phyloP scores from a whole-genome alignment of 257 asterid genomes.

The Plectranthus barbatus region DNA sequence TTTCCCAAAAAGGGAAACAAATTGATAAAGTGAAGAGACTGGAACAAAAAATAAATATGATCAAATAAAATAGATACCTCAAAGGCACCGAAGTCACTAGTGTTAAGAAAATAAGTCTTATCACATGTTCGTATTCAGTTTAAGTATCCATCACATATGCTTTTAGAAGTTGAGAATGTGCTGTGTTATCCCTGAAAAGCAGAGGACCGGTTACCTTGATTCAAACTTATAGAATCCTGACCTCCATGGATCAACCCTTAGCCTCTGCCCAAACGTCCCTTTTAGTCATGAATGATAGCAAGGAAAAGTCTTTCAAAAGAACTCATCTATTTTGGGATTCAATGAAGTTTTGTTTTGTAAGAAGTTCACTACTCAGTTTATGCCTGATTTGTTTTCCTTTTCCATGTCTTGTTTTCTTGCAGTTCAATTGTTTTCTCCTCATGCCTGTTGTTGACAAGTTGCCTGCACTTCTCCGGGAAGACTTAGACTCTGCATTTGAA shows the following conservation, averaged over 20 bases:
- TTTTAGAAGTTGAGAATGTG: neutral
- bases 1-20: too few relatives aligned
- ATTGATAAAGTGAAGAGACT: too few relatives aligned
- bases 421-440: slow-evolving; percentile 94
- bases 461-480: slow-evolving; percentile 85
- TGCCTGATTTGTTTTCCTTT: slow-evolving; percentile 6
- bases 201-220: neutral
- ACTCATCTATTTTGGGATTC: neutral
- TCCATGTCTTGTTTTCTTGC: slow-evolving; percentile 27
- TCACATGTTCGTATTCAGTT: neutral
- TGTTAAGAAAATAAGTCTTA: neutral
- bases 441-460: slow-evolving; percentile 96
- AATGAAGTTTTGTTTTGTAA: neutral
- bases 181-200: neutral
- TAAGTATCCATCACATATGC: neutral
- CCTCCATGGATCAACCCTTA: neutral
- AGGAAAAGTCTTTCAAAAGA: neutral
- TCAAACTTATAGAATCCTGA: neutral
- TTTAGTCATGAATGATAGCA: neutral
- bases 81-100: too few relatives aligned
- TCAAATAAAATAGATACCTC: too few relatives aligned
- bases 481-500: slow-evolving; percentile 77
- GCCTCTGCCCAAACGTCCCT: too few relatives aligned
- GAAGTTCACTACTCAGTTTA: neutral
- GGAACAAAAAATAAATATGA: too few relatives aligned